A percentile compares a stretch with the other conserved stretches of the same genome.
Evolutionary conservation across 108 stramenopile species (phyloP).

Genomic region (Nannochloropsis salina): DNA sequence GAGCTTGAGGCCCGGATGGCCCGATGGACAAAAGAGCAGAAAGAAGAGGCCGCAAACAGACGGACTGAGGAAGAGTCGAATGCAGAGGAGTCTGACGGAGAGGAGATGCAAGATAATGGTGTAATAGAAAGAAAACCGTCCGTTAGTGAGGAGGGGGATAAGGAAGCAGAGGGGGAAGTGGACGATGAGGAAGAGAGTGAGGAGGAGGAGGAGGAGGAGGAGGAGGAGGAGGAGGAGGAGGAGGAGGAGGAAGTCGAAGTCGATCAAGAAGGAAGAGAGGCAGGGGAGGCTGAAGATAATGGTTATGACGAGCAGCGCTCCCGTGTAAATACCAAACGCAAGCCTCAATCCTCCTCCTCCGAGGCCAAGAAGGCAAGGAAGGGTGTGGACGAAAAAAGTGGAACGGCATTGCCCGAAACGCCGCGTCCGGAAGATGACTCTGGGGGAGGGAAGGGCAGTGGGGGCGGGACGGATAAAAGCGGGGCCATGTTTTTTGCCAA

Average conservation of each 20-base stretch:
- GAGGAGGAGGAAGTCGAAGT: background rate
- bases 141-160: conserved; percentile 8
- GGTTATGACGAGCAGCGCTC: background rate
- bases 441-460: background rate
- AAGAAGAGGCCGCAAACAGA: background rate
- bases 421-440: background rate
- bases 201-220: conserved; percentile 29
- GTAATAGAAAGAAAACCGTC: background rate
- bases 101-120: conserved; percentile 27
- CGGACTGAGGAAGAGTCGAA: background rate
- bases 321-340: background rate
- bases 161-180: conserved; percentile 25
- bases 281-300: background rate
- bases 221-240: background rate
- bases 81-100: conserved; percentile 26
- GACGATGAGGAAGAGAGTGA: conserved; percentile 41
- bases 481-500: conserved; percentile 52
- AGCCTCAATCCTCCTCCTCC: background rate
- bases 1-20: background rate
- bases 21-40: background rate
- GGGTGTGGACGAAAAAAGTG: background rate
- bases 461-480: background rate
- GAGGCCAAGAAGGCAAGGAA: conserved; percentile 26
- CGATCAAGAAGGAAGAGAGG: conserved; percentile 20
- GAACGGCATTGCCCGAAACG: background rate